Percentiles rank a stretch among this genome's conserved stretches.
These are phyloP conservation scores for Oryza rufipogon DNA, from an alignment of 176 grass and related monocot species.

Conservation along the genomic window DNA sequence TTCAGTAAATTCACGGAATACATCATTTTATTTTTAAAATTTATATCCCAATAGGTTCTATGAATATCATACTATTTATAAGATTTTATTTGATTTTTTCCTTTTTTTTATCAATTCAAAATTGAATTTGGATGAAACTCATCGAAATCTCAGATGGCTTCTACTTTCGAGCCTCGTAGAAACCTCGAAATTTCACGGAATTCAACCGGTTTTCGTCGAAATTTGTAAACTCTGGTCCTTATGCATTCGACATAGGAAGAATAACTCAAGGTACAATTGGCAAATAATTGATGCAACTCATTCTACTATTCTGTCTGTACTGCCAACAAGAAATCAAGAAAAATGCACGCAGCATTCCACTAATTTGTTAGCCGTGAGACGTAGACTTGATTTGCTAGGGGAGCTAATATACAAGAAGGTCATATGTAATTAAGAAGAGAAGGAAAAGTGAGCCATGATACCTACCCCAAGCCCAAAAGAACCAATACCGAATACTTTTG, in stretches of 20 bases:
- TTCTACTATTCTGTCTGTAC: not conserved
- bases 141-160: no score
- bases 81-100: no score
- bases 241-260: not conserved
- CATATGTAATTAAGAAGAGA: constrained; percentile 1
- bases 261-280: not conserved
- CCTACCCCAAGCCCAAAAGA: constrained; percentile 9
- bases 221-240: not conserved
- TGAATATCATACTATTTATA: no score
- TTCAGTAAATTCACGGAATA: no score
- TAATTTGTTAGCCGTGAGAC: not conserved
- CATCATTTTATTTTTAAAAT: no score
- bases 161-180: no score
- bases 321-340: not conserved
- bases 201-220: no score
- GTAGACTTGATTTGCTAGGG: constrained; percentile 3
- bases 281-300: not conserved
- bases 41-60: no score
- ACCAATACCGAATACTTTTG: not conserved
- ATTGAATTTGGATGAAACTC: no score
- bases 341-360: constrained; percentile 6
- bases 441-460: constrained; percentile 11
- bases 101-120: no score
- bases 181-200: no score
- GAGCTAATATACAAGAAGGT: not conserved